Evolutionary conservation across 768 basidiomycete genomes (phyloP).

Genomic region (Phanerochaete sordida): DNA sequence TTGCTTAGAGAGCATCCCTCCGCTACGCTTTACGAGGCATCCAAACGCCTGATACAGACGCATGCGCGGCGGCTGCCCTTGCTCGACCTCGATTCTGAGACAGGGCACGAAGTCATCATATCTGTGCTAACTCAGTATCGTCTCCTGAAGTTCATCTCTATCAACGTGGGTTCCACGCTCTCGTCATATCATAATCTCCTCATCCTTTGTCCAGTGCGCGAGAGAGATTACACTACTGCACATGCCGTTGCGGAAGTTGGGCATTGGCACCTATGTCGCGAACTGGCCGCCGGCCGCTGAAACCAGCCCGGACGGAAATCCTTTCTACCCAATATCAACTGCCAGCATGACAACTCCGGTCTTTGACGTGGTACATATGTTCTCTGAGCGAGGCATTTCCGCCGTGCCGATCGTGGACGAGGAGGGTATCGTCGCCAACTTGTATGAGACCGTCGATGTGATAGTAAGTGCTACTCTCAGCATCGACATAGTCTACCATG

Average conservation of each 20-base stretch:
- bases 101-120: conserved; percentile 92
- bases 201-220: conserved; percentile 55
- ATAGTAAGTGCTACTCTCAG: conserved; percentile 66
- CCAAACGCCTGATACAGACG: conserved; percentile 86
- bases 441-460: conserved; percentile 99
- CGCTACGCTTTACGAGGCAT: conserved; percentile 85
- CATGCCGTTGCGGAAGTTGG: conserved; percentile 76
- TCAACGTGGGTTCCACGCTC: conserved; percentile 65
- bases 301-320: conserved; percentile 54
- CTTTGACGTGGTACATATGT: conserved; percentile 98
- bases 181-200: background rate
- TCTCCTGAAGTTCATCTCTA: conserved; percentile 96
- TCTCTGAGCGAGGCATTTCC: conserved; percentile 91
- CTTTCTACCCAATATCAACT: conserved; percentile 88
- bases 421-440: conserved; percentile 88
- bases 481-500: background rate
- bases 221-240: conserved; percentile 82
- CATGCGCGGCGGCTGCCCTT: conserved; percentile 93
- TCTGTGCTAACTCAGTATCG: conserved; percentile 97
- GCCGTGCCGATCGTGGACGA: conserved; percentile 96
- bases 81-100: conserved; percentile 90
- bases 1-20: conserved; percentile 86
- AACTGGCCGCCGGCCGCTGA: conserved; percentile 40
- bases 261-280: conserved; percentile 87
- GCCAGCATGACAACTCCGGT: conserved; percentile 90